Evolutionary conservation across 2,329 filamentous ascomycete species (phyloP), one percentile per base, ranked within the genome.

Genomic region (Byssochlamys sp.): DNA sequence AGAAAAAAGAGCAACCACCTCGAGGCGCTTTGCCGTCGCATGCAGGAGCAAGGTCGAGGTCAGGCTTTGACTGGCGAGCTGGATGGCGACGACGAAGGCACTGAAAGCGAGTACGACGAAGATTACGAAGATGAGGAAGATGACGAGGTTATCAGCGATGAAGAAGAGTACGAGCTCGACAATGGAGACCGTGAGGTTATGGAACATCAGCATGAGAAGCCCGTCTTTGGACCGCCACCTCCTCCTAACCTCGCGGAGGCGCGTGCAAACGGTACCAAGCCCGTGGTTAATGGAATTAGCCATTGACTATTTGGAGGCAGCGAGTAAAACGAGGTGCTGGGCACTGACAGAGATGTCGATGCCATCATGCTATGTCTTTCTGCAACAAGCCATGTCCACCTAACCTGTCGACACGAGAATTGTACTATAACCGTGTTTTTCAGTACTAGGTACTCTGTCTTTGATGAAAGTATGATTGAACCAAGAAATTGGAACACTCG

Each of bases 21-120:
- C 57, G 92, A 92, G 75, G 91, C 89, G 70, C 89, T 97, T 67
- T 96, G 95, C 75, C 89, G 94, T 61, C 90, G 91, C 67, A 96
- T 97, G 90, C 92, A 97, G 73, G 89, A 90, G 63, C 91, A 96
- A 69, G 91, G 92, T 14, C 86, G 92, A 59, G 90, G 90, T 57
- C 82, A 88, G 58, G 85, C 84, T 58, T 79, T 83, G 75, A 81
- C 78, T 57, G 81, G 78, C 62, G 83, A 82, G 62, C 78, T 83
- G 62, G 85, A 84, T 71, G 73, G 73, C 31, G 72, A 81, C 62
- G 74, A 81, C 64, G 71, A 78, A 53, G 76, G 71, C 62, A 74
- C 70, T 61, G 79, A 73, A 67, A 76, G 68, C 54, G 80, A 81
- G 48, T 81, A 81, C 60, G 80, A 81, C 52, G 78, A 81, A 56